Evolutionary conservation across 2,329 filamentous ascomycete genomes (phyloP).

Genomic region (Aureobasidium sp.): DNA sequence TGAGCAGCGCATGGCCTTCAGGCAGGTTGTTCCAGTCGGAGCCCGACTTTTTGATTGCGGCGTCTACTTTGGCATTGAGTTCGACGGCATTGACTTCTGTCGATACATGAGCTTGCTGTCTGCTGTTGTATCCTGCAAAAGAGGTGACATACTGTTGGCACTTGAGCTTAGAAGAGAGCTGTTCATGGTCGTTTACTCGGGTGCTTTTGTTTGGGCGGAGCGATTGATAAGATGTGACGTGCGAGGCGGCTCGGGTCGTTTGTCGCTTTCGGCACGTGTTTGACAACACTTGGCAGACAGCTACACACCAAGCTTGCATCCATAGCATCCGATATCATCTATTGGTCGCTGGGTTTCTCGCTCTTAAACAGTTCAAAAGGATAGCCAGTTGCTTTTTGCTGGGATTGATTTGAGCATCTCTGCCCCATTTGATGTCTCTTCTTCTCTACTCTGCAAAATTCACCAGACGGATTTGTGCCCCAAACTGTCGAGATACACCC

Average conservation of each 20-base stretch:
- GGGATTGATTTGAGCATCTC: too few relatives aligned
- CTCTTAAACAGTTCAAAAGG: neutral
- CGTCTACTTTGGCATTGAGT: neutral
- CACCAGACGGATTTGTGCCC: too few relatives aligned
- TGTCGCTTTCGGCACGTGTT: too few relatives aligned
- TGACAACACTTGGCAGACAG: too few relatives aligned
- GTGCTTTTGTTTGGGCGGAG: neutral
- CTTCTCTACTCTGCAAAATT: too few relatives aligned
- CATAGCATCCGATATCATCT: too few relatives aligned
- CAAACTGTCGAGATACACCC: too few relatives aligned
- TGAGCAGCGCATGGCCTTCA: conserved; percentile 27
- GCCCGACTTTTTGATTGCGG: neutral
- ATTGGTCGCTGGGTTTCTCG: neutral
- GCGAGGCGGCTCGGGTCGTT: neutral
- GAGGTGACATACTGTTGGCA: neutral
- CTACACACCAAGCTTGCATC: too few relatives aligned
- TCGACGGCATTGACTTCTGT: neutral
- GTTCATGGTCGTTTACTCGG: neutral
- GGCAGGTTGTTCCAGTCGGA: conserved; percentile 22
- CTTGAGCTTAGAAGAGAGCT: neutral
- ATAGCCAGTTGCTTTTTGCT: too few relatives aligned
- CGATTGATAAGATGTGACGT: neutral
- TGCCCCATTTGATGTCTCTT: too few relatives aligned
- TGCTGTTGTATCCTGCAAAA: neutral
- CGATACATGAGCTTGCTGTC: neutral